phyloP scores from a whole-genome alignment of 2,329 filamentous ascomycete species.

The Ilyonectria robusta region DNA sequence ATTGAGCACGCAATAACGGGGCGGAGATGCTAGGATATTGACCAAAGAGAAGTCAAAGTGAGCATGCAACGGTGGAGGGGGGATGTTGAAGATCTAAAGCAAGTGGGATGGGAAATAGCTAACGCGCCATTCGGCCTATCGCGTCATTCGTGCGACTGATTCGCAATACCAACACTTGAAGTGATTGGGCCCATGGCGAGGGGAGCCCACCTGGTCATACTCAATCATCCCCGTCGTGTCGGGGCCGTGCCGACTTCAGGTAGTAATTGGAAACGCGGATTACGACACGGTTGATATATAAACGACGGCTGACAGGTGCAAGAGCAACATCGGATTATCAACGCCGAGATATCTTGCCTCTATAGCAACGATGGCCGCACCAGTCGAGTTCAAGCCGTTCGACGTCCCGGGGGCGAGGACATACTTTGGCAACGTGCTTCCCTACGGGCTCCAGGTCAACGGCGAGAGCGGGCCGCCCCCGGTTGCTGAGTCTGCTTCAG shows the following conservation, averaged over 20 bases:
- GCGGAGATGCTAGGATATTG: background rate
- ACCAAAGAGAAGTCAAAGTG: background rate
- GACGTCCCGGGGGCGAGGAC: constrained; percentile 27
- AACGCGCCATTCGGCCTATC: background rate
- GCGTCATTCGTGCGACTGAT: background rate
- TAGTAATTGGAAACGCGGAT: background rate
- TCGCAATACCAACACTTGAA: background rate
- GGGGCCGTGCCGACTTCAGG: constrained; percentile 1
- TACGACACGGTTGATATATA: background rate
- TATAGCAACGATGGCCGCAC: background rate
- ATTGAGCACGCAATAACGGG: background rate
- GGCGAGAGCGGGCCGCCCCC: background rate
- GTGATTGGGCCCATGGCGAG: background rate
- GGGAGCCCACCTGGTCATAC: background rate
- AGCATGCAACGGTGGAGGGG: background rate
- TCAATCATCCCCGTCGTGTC: background rate
- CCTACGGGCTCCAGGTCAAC: constrained; percentile 20
- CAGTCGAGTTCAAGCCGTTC: constrained; percentile 20
- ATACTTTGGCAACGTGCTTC: constrained; percentile 27
- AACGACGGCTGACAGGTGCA: background rate
- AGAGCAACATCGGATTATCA: background rate
- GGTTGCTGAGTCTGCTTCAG: background rate
- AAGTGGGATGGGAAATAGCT: background rate
- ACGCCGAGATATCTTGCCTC: background rate
- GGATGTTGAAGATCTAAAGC: background rate